A percentile compares a stretch with the other conserved stretches of the same genome.
These are phyloP conservation scores for Sphenostylis stenocarpa DNA, from an alignment of 306 rosid genomes.

Conservation along the genomic window DNA sequence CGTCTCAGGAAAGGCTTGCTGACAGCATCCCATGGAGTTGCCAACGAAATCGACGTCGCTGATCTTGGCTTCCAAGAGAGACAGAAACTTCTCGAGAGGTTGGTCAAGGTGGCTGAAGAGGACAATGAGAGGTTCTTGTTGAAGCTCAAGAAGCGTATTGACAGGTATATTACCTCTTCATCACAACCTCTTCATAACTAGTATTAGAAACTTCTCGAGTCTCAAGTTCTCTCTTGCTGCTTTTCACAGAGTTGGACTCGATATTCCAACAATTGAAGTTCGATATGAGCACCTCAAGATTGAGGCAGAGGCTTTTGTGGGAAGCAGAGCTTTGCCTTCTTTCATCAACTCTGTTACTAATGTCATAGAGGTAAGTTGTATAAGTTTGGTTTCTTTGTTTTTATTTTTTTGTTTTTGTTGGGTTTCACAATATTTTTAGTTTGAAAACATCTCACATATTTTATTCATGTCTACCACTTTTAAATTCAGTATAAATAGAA, in stretches of 20 bases:
- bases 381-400: not conserved
- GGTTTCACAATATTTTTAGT: too few relatives aligned
- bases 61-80: constrained; percentile 46
- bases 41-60: constrained; percentile 54
- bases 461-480: too few relatives aligned
- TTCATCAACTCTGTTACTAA: constrained; percentile 51
- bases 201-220: not conserved
- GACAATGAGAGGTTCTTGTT: constrained; percentile 50
- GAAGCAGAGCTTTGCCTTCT: constrained; percentile 72
- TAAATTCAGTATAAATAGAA: too few relatives aligned
- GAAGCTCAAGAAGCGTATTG: constrained; percentile 63
- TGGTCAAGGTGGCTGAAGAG: constrained; percentile 55
- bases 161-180: constrained; percentile 41
- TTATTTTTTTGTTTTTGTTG: too few relatives aligned
- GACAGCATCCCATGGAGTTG: constrained; percentile 45
- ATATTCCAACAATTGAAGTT: constrained; percentile 73
- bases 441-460: too few relatives aligned
- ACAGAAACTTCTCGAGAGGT: constrained; percentile 44
- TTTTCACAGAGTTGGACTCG: constrained; percentile 64
- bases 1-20: constrained; percentile 73
- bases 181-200: not conserved
- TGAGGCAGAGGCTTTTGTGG: constrained; percentile 71
- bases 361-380: constrained; percentile 39
- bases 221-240: not conserved
- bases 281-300: constrained; percentile 64